Conservation (phyloP, 2,329 filamentous ascomycete genomes). For the Knufia fluminis region DNA sequence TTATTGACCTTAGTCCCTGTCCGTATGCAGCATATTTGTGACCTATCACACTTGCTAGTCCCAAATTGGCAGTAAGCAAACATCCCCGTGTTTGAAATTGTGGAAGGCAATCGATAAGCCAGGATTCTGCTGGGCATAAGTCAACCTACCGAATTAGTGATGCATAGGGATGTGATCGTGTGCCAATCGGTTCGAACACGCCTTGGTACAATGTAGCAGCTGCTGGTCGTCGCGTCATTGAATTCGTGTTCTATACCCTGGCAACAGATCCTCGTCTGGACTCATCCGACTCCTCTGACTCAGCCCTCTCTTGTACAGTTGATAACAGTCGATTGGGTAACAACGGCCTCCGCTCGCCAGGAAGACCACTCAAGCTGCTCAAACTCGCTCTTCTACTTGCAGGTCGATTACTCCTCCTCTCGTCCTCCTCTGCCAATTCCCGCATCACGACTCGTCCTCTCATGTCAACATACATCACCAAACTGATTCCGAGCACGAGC, state of each 20-base stretch:
- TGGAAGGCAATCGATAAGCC: neutral
- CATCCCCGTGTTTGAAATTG: neutral
- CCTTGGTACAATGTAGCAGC: too few relatives aligned
- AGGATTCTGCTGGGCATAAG: neutral
- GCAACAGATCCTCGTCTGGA: neutral
- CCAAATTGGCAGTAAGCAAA: neutral
- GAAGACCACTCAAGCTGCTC: neutral
- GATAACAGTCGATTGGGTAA: neutral
- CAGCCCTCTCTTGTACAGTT: constrained; percentile 3
- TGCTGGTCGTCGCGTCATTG: too few relatives aligned
- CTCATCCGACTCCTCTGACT: neutral
- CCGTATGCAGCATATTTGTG: neutral
- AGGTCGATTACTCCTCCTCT: constrained; percentile 3
- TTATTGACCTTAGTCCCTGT: neutral
- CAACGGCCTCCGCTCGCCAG: constrained; percentile 1
- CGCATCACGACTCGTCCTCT: neutral
- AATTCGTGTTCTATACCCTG: too few relatives aligned
- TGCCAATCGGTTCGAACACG: too few relatives aligned
- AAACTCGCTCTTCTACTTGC: neutral
- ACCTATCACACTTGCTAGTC: neutral
- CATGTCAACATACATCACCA: constrained; percentile 47
- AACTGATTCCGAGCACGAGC: constrained; percentile 52
- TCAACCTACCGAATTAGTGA: too few relatives aligned
- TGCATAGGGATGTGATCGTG: too few relatives aligned
- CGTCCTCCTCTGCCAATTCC: constrained; percentile 4